Evolutionary conservation across 2,329 filamentous ascomycete species (phyloP).

Genomic region (Podosphaera xanthii): DNA sequence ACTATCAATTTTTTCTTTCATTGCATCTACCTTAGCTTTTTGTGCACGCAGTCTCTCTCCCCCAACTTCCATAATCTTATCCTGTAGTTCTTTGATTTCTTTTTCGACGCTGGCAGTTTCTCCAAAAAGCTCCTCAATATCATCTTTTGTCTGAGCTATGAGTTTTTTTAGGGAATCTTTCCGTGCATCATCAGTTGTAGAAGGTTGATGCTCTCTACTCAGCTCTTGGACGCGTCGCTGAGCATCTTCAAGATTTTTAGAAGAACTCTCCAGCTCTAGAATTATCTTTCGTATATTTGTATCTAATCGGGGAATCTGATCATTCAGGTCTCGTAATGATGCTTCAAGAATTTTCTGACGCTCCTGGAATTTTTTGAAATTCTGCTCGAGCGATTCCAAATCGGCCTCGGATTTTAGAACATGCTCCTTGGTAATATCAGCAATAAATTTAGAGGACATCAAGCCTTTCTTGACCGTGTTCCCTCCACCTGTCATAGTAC

Average conservation of each 20-base stretch:
- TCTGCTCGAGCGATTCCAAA: slow-evolving; percentile 61
- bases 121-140: slow-evolving; percentile 55
- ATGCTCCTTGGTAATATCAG: slow-evolving; percentile 70
- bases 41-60: slow-evolving; percentile 81
- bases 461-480: slow-evolving; percentile 72
- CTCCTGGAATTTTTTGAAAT: slow-evolving; percentile 66
- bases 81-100: slow-evolving; percentile 79
- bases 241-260: slow-evolving; percentile 63
- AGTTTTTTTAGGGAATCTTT: slow-evolving; percentile 53
- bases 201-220: slow-evolving; percentile 55
- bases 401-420: slow-evolving; percentile 72
- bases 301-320: slow-evolving; percentile 63
- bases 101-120: slow-evolving; percentile 81
- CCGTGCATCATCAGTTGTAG: slow-evolving; percentile 56
- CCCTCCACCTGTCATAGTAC: slow-evolving; percentile 96
- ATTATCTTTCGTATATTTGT: slow-evolving; percentile 79
- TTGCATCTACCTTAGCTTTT: slow-evolving; percentile 68
- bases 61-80: slow-evolving; percentile 96
- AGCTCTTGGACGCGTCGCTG: slow-evolving; percentile 73
- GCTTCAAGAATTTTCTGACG: slow-evolving; percentile 61
- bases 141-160: slow-evolving; percentile 49
- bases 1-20: slow-evolving; percentile 66
- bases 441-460: slow-evolving; percentile 91
- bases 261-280: slow-evolving; percentile 71
- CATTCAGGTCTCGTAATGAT: slow-evolving; percentile 46